These are phyloP conservation scores for Hypoxylon lenormandii DNA, from an alignment of 495 filamentous ascomycete genomes.

Conservation along the genomic window DNA sequence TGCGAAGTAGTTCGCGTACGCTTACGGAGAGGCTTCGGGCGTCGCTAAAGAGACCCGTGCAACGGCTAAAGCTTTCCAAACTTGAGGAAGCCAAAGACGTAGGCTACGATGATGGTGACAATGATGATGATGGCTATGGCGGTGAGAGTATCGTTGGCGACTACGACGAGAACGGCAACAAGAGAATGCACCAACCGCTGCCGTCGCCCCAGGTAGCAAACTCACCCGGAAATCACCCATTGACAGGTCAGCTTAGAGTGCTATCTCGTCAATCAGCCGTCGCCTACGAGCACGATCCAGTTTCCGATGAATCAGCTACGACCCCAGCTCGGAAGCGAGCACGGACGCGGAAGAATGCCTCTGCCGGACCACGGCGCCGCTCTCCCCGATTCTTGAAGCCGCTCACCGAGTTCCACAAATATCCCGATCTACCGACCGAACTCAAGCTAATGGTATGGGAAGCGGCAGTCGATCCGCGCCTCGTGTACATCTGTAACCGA, in stretches of 20 bases:
- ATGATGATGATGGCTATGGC: not conserved
- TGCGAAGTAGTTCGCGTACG: constrained; percentile 1
- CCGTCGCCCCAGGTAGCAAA: constrained; percentile 7
- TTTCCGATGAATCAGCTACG: not conserved
- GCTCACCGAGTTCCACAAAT: constrained; percentile 44
- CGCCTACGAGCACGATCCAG: constrained; percentile 3
- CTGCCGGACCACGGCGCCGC: constrained; percentile 22
- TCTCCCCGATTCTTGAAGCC: constrained; percentile 46
- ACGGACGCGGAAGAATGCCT: not conserved
- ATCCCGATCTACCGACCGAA: constrained; percentile 35
- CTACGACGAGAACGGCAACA: not conserved
- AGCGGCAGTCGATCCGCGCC: constrained; percentile 42
- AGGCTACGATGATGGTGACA: not conserved
- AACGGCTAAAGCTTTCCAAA: constrained; percentile 4
- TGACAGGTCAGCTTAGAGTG: constrained; percentile 23
- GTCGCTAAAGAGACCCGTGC: constrained; percentile 20
- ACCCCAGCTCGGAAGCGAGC: not conserved
- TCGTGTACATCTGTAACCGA: constrained; percentile 47
- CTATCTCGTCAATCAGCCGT: constrained; percentile 12
- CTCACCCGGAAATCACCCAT: not conserved
- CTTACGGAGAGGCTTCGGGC: constrained; percentile 19
- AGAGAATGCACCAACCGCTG: constrained; percentile 1
- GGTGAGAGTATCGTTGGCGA: not conserved
- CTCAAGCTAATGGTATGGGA: constrained; percentile 51
- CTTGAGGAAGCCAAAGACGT: constrained; percentile 31